Conservation (phyloP, 495 filamentous ascomycete genomes). For the Trichoderma parareesei region DNA sequence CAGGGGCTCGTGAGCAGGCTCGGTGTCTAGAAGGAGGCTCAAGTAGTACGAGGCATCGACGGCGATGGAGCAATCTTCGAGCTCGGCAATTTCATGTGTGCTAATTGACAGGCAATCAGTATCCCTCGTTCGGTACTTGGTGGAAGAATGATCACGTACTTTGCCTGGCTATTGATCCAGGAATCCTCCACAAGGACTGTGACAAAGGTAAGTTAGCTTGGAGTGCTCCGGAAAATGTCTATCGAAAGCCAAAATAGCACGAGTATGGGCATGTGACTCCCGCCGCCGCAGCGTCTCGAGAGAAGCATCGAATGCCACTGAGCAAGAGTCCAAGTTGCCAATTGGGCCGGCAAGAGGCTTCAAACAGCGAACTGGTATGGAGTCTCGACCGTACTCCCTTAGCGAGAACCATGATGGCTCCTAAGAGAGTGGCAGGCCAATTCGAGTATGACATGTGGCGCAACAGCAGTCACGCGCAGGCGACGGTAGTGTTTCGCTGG, state of each 20-base stretch:
- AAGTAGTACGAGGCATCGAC: slow-evolving; percentile 91
- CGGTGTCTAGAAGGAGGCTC: slow-evolving; percentile 57
- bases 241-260: background rate
- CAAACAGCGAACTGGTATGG: background rate
- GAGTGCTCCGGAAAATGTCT: background rate
- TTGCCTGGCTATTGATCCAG: slow-evolving; percentile 37
- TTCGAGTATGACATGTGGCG: background rate
- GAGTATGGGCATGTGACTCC: background rate
- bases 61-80: slow-evolving; percentile 66
- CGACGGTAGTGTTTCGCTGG: background rate
- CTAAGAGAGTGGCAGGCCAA: background rate
- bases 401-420: background rate
- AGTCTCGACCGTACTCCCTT: background rate
- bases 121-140: background rate
- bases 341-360: background rate
- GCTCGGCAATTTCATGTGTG: slow-evolving; percentile 29
- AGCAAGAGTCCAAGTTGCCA: background rate
- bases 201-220: background rate
- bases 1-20: slow-evolving; percentile 70
- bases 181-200: slow-evolving; percentile 34
- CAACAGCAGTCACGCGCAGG: background rate
- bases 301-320: background rate
- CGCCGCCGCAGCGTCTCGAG: background rate
- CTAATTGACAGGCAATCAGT: slow-evolving; percentile 17
- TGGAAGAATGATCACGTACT: slow-evolving; percentile 20